Conservation (phyloP, 2,329 filamentous ascomycete genomes). For the Fusarium virguliforme region DNA sequence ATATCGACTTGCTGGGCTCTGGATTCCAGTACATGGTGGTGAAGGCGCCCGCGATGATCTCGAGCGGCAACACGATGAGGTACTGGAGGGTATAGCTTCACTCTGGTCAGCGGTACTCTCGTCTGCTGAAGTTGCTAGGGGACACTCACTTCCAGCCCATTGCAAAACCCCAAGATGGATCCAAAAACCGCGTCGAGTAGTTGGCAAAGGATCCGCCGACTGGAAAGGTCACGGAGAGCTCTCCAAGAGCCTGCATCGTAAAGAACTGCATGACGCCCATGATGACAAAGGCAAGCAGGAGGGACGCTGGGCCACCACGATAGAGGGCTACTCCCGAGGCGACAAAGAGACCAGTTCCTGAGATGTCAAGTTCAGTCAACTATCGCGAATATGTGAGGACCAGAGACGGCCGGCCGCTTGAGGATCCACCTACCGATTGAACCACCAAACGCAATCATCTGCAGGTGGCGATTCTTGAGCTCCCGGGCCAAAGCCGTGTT, state of each 20-base stretch:
- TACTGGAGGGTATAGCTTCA: constrained; percentile 86
- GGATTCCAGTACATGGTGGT: constrained; percentile 86
- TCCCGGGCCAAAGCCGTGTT: constrained; percentile 81
- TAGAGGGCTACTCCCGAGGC: constrained; percentile 82
- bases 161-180: constrained; percentile 94
- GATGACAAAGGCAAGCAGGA: constrained; percentile 81
- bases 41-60: constrained; percentile 88
- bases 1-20: constrained; percentile 77
- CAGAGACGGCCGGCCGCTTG: neutral
- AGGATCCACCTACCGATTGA: constrained; percentile 76
- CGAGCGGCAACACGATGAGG: constrained; percentile 85
- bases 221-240: constrained; percentile 90
- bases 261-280: constrained; percentile 92
- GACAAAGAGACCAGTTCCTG: constrained; percentile 88
- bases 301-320: constrained; percentile 81
- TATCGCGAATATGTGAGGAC: neutral
- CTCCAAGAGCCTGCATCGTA: constrained; percentile 91
- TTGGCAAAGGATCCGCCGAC: constrained; percentile 93
- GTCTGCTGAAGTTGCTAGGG: neutral
- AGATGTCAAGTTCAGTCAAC: constrained; percentile 13
- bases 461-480: constrained; percentile 80
- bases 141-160: constrained; percentile 85
- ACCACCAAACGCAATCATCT: constrained; percentile 74
- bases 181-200: constrained; percentile 93
- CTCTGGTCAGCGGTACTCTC: neutral